Percentiles rank a stretch among this genome's conserved stretches.
Evolutionary conservation across 129 eudicot genomes (phyloP).

Genomic region (Gnaphalium uliginosum): DNA sequence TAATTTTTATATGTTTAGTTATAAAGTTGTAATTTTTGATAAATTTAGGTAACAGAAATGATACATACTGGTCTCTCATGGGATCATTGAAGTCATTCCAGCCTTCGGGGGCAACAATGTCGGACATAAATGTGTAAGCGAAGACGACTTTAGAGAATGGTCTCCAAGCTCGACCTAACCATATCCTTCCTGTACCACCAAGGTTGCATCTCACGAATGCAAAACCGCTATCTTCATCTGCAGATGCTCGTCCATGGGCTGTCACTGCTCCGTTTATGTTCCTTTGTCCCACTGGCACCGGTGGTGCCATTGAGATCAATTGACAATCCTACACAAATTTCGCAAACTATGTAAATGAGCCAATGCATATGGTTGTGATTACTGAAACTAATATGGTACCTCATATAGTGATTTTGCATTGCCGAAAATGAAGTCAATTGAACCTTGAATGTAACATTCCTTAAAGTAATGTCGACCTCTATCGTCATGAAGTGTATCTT

Average conservation of each 20-base stretch:
- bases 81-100: slow-evolving; percentile 96
- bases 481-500: slow-evolving; percentile 94
- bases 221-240: slow-evolving; percentile 82
- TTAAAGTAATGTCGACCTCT: slow-evolving; percentile 95
- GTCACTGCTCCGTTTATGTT: slow-evolving; percentile 77
- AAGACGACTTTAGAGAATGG: slow-evolving; percentile 81
- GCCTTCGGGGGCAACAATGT: slow-evolving; percentile 86
- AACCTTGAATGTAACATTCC: slow-evolving; percentile 90
- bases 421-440: slow-evolving; percentile 88
- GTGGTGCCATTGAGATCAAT: slow-evolving; percentile 73
- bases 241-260: slow-evolving; percentile 74
- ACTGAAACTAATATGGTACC: too few species aligned
- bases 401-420: slow-evolving; percentile 85
- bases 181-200: slow-evolving; percentile 93
- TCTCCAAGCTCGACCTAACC: slow-evolving; percentile 98
- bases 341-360: not conserved
- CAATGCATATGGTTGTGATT: too few species aligned
- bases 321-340: slow-evolving; percentile 49
- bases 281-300: slow-evolving; percentile 51
- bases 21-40: not conserved
- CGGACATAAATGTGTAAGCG: slow-evolving; percentile 66
- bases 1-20: not conserved
- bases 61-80: slow-evolving; percentile 65
- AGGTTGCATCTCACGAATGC: slow-evolving; percentile 68
- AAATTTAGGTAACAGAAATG: not conserved